Evolutionary conservation across 192 early-diverging fungal genomes (phyloP).

Genomic region (Coemansia sp.): DNA sequence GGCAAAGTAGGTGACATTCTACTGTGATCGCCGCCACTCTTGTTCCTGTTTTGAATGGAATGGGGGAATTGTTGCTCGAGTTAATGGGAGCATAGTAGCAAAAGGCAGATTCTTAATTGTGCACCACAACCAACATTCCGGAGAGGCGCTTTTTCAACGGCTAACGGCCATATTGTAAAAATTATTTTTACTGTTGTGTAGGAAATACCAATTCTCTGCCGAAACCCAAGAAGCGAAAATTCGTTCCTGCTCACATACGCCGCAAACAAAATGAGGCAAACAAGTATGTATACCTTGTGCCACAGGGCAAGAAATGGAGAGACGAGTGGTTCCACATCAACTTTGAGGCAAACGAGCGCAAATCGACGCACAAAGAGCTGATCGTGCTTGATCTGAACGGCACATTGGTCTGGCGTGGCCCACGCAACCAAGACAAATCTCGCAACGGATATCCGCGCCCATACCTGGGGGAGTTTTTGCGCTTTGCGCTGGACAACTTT

Average conservation of each 20-base stretch:
- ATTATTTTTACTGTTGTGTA: neutral
- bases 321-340: slow-evolving; percentile 18
- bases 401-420: slow-evolving; percentile 57
- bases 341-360: slow-evolving; percentile 30
- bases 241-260: slow-evolving; percentile 20
- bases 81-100: neutral
- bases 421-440: neutral
- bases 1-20: neutral
- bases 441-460: slow-evolving; percentile 52
- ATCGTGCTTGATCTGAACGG: slow-evolving; percentile 75
- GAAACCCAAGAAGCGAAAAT: slow-evolving; percentile 13
- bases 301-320: slow-evolving; percentile 9
- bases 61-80: neutral
- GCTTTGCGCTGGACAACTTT: slow-evolving; percentile 60
- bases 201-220: neutral
- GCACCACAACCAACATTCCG: neutral
- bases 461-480: slow-evolving; percentile 54
- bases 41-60: neutral
- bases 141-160: neutral
- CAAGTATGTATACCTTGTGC: slow-evolving; percentile 2
- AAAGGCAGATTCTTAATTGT: too few relatives aligned
- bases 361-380: slow-evolving; percentile 44
- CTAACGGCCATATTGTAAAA: neutral
- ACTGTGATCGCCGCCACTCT: slow-evolving; percentile 3
- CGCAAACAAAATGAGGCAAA: slow-evolving; percentile 4